Evolutionary conservation across 2,329 filamentous ascomycete species (phyloP).

Genomic region (Monosporascus sp.): DNA sequence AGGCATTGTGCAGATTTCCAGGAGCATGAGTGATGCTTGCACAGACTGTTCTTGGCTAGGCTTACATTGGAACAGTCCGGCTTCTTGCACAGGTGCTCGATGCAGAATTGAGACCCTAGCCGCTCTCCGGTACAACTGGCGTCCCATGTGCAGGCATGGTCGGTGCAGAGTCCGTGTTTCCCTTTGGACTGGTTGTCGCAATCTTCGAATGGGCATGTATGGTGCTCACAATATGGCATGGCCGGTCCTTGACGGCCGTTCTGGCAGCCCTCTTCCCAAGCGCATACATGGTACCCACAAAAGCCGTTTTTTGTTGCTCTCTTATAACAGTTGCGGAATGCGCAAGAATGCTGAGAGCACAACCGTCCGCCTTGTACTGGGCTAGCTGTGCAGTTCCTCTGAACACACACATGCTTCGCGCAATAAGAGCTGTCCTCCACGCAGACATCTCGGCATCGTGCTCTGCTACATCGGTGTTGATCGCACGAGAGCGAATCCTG

Average conservation of each 20-base stretch:
- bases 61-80: slow-evolving; percentile 7
- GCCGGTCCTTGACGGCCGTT: slow-evolving; percentile 6
- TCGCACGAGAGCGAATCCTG: slow-evolving; percentile 5
- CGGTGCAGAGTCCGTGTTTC: slow-evolving; percentile 5
- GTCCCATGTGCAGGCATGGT: slow-evolving; percentile 12
- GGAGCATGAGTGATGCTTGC: slow-evolving; percentile 9
- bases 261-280: slow-evolving; percentile 8
- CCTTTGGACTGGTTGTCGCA: slow-evolving; percentile 9
- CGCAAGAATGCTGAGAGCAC: slow-evolving; percentile 7
- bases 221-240: slow-evolving; percentile 9
- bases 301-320: slow-evolving; percentile 5
- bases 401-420: slow-evolving; percentile 5
- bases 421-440: slow-evolving; percentile 7
- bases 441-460: slow-evolving; percentile 4
- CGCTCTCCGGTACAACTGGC: slow-evolving; percentile 4
- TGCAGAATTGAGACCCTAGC: slow-evolving; percentile 5
- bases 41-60: slow-evolving; percentile 9
- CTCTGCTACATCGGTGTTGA: slow-evolving; percentile 4
- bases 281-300: slow-evolving; percentile 10
- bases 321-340: slow-evolving; percentile 4
- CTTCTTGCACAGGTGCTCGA: slow-evolving; percentile 7
- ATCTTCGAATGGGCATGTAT: slow-evolving; percentile 7
- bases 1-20: slow-evolving; percentile 10
- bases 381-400: slow-evolving; percentile 5
- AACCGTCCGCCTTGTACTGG: slow-evolving; percentile 6